These are phyloP conservation scores for Ceratocystis papillata DNA, from an alignment of 2,329 filamentous ascomycete genomes.

Conservation along the genomic window DNA sequence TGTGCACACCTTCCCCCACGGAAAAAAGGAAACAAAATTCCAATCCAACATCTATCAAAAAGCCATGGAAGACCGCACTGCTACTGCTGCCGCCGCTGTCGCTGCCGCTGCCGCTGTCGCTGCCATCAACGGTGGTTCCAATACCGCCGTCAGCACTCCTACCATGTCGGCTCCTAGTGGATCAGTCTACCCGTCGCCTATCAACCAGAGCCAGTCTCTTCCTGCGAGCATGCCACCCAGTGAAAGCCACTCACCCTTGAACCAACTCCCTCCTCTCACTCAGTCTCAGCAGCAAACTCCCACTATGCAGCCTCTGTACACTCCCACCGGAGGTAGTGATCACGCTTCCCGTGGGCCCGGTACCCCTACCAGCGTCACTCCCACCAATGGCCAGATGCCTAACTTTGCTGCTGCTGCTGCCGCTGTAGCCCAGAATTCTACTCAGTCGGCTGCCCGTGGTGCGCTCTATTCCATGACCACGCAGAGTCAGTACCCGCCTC, in stretches of 20 bases:
- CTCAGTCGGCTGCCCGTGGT: slow-evolving; percentile 39
- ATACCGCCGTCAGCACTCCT: slow-evolving; percentile 18
- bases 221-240: slow-evolving; percentile 20
- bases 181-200: slow-evolving; percentile 24
- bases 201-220: slow-evolving; percentile 23
- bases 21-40: background rate
- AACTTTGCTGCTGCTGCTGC: slow-evolving; percentile 23
- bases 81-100: slow-evolving; percentile 13
- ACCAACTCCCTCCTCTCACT: slow-evolving; percentile 23
- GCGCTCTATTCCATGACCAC: slow-evolving; percentile 42
- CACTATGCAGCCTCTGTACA: slow-evolving; percentile 23
- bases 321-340: slow-evolving; percentile 18
- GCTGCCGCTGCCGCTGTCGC: slow-evolving; percentile 19
- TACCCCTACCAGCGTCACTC: slow-evolving; percentile 21
- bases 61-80: slow-evolving; percentile 22
- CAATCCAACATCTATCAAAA: background rate
- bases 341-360: slow-evolving; percentile 22
- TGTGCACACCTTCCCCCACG: background rate
- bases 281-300: slow-evolving; percentile 23
- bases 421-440: slow-evolving; percentile 33
- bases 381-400: slow-evolving; percentile 23
- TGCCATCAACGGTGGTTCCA: slow-evolving; percentile 3
- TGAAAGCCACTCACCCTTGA: slow-evolving; percentile 22
- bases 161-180: slow-evolving; percentile 20
- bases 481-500: slow-evolving; percentile 44